Base-by-base conservation (phyloP, 257 asterid genomes). In the Primulina tabacum region DNA sequence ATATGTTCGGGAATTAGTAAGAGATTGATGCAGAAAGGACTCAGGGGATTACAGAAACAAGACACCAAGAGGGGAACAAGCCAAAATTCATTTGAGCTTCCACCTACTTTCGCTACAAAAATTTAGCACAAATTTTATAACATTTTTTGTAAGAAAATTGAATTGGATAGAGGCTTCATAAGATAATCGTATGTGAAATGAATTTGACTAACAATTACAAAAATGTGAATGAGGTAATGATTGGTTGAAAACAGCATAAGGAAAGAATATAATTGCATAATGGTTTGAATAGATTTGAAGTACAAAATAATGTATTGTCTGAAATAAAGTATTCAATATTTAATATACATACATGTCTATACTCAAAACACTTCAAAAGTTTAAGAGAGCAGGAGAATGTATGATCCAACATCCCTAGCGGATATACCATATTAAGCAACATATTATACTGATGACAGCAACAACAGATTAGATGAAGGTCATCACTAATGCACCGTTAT, bases 341-440 rank as follows among this genome's bases (percentile, higher is more conserved):
- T 28, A 28, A 28, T 4, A 28, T 28, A 35, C 10, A 7, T 35
- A 35, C 40, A 35, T 35, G 9, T 7, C 10, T 8, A 40, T 40
- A 43, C 6, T 12, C n/a, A 4, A 11, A 43, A 12, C 53, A 11
- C n/a, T 43, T 5, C 53, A 43, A 43, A 43, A n/a, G 53, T 67
- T 65, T 26, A 47, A 57, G 6, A 40, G 18, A 74, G 52, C 50
- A 29, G 35, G 52, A 70, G 63, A 30, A 56, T 60, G 29, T 30
- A 8, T 20, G 71, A 20, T 21, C 32, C 17, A 64, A 56, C 30
- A 28, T 28, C 52, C 55, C 18, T 47, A 64, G 30, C 18, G 30
- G 32, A 16, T 30, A n/a, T 34, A 9, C 67, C 55, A 32, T 10
- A 67, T 17, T 47, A 47, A 47, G 55, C 55, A 47, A 47, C 53